Conservation (phyloP, 2,329 filamentous ascomycete genomes). For the Penicillium sp. region DNA sequence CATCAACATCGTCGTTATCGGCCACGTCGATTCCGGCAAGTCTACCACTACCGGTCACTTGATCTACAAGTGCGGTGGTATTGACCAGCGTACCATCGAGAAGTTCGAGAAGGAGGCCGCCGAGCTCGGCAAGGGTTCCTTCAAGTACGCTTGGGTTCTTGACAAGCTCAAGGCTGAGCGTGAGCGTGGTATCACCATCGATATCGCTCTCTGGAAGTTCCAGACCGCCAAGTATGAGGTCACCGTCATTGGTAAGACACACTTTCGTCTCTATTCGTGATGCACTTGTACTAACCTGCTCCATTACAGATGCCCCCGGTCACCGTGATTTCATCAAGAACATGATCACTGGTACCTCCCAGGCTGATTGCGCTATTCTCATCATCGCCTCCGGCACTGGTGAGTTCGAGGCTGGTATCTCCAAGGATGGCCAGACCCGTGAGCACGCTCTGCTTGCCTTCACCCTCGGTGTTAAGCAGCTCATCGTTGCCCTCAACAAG, state of each 20-base stretch:
- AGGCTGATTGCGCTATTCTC: conserved; percentile 99
- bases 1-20: conserved; percentile 98
- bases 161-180: conserved; percentile 99
- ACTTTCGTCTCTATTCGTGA: not conserved
- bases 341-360: conserved; percentile 99
- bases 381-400: conserved; percentile 99
- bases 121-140: conserved; percentile 99
- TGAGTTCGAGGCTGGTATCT: conserved; percentile 99
- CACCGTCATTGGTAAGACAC: conserved; percentile 82
- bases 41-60: conserved; percentile 93
- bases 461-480: conserved; percentile 99
- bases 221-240: conserved; percentile 97
- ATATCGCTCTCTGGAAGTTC: conserved; percentile 99
- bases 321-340: conserved; percentile 99
- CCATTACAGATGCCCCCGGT: conserved; percentile 75
- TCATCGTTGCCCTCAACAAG: conserved; percentile 99
- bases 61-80: conserved; percentile 99
- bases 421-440: conserved; percentile 99
- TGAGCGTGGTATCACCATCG: conserved; percentile 99
- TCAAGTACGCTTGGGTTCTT: conserved; percentile 99
- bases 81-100: conserved; percentile 99
- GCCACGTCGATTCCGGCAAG: conserved; percentile 99
- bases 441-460: conserved; percentile 99
- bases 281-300: conserved; percentile 12
- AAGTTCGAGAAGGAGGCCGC: conserved; percentile 99